phyloP scores from a whole-genome alignment of 345 rosid species.

The Eucalyptus microcorys region DNA sequence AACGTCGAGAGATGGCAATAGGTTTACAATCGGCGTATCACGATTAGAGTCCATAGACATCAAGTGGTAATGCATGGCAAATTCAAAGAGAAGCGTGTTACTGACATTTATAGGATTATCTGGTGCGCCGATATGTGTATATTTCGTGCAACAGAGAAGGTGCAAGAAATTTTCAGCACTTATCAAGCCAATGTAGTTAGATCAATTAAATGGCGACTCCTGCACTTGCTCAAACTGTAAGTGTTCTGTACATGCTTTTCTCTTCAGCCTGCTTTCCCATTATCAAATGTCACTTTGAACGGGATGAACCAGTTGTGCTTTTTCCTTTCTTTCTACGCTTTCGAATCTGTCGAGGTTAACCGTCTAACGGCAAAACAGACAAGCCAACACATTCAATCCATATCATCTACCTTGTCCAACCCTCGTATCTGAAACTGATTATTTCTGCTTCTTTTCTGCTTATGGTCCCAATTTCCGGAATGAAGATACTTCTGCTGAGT shows the following conservation, averaged over 20 bases:
- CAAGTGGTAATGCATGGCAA: not conserved
- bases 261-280: not conserved
- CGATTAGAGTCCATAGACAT: not conserved
- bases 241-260: not conserved
- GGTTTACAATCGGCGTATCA: not conserved
- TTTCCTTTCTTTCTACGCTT: not conserved
- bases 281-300: not conserved
- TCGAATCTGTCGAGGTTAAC: not conserved
- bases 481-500: not conserved
- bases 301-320: not conserved
- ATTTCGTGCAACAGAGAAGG: not conserved
- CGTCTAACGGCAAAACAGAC: not conserved
- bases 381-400: not conserved
- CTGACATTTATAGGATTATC: not conserved
- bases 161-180: not conserved
- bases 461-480: not conserved
- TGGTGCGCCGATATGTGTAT: not conserved
- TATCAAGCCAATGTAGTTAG: not conserved
- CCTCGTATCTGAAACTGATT: not conserved
- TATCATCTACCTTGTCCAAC: not conserved
- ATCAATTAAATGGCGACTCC: not conserved
- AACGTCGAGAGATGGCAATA: not conserved
- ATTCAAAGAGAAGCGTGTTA: not conserved
- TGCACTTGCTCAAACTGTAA: not conserved
- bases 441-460: not conserved